These are phyloP conservation scores for Schwanniomyces polymorphus DNA, from an alignment of 805 yeast genomes.

Conservation along the genomic window DNA sequence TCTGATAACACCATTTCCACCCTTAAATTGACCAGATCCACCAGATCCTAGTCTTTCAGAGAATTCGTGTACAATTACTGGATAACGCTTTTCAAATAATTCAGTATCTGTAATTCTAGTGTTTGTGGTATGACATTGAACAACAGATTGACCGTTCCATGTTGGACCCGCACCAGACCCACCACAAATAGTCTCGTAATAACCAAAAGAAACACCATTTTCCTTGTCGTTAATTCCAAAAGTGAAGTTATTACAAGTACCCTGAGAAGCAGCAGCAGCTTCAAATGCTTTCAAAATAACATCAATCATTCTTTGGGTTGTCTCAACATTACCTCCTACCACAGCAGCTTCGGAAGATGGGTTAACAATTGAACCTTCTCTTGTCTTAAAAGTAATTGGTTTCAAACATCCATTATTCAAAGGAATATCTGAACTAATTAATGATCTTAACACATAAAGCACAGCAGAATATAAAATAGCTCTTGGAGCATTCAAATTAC, in stretches of 20 bases:
- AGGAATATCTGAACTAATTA: slow-evolving; percentile 82
- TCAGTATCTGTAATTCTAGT: slow-evolving; percentile 92
- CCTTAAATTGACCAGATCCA: slow-evolving; percentile 68
- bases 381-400: slow-evolving; percentile 60
- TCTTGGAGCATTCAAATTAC: slow-evolving; percentile 84
- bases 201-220: slow-evolving; percentile 71
- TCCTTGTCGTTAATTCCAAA: slow-evolving; percentile 73
- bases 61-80: slow-evolving; percentile 73
- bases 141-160: slow-evolving; percentile 87
- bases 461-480: slow-evolving; percentile 86
- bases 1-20: slow-evolving; percentile 86
- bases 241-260: slow-evolving; percentile 91
- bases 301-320: slow-evolving; percentile 91
- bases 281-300: slow-evolving; percentile 82
- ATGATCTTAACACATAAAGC: slow-evolving; percentile 75
- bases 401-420: slow-evolving; percentile 84
- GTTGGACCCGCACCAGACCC: slow-evolving; percentile 91
- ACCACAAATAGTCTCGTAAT: slow-evolving; percentile 93
- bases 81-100: slow-evolving; percentile 84
- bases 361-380: slow-evolving; percentile 43
- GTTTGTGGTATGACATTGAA: slow-evolving; percentile 92
- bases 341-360: slow-evolving; percentile 85
- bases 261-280: slow-evolving; percentile 94
- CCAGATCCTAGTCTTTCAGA: slow-evolving; percentile 74
- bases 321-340: slow-evolving; percentile 83